Evolutionary conservation across 2,329 filamentous ascomycete species (phyloP).

Genomic region (Conoideocrella luteorostrata): DNA sequence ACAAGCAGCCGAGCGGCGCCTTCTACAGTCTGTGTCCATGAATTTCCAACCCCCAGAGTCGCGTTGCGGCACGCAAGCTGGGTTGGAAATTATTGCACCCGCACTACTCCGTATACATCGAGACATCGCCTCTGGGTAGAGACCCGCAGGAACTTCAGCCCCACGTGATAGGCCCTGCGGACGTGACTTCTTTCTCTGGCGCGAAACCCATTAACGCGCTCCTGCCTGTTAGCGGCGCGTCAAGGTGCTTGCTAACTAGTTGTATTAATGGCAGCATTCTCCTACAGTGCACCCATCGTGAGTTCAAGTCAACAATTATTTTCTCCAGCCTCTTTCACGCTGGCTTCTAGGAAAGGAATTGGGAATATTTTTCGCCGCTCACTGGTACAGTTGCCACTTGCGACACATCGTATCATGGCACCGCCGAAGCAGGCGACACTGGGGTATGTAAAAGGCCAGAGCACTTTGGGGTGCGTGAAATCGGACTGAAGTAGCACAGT

Average conservation of each 20-base stretch:
- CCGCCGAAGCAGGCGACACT: slow-evolving; percentile 71
- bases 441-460: slow-evolving; percentile 79
- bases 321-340: not conserved
- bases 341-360: slow-evolving; percentile 10
- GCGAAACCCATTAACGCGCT: slow-evolving; percentile 32
- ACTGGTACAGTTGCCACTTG: slow-evolving; percentile 4
- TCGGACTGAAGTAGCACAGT: not conserved
- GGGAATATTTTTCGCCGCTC: slow-evolving; percentile 8
- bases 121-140: too few species aligned
- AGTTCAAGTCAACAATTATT: not conserved
- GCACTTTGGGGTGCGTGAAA: slow-evolving; percentile 62
- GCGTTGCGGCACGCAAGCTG: too few species aligned
- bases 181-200: slow-evolving; percentile 15
- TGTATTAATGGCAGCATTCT: not conserved
- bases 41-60: too few species aligned
- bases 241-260: slow-evolving; percentile 18
- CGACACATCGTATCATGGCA: slow-evolving; percentile 31
- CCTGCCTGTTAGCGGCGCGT: slow-evolving; percentile 31
- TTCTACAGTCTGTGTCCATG: too few species aligned
- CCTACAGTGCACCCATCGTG: not conserved
- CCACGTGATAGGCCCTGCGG: slow-evolving; percentile 22
- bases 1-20: too few species aligned
- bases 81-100: too few species aligned
- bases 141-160: too few species aligned
- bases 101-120: too few species aligned